Evolutionary conservation across 345 rosid genomes (phyloP).

Genomic region (Dovyalis caffra): DNA sequence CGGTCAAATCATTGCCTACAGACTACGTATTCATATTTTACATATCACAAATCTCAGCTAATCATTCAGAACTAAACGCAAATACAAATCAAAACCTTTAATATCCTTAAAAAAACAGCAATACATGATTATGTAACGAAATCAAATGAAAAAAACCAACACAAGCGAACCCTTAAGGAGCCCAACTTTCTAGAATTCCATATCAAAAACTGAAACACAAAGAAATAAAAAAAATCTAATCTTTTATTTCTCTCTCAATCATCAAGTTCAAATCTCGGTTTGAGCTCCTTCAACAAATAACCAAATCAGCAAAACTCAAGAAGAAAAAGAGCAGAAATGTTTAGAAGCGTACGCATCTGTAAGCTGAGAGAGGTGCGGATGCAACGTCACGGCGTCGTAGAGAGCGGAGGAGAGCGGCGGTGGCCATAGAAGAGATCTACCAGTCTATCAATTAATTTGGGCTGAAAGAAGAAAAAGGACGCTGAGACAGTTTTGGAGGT

Average conservation of each 20-base stretch:
- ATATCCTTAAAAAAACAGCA: not conserved
- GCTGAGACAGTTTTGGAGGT: not conserved
- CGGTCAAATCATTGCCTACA: not conserved
- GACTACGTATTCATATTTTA: not conserved
- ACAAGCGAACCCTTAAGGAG: not conserved
- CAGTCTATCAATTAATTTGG: no score
- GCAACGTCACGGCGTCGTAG: constrained; percentile 67
- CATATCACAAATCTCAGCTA: not conserved
- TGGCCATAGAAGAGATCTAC: constrained; percentile 45
- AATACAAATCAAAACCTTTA: not conserved
- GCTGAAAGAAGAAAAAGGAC: no score
- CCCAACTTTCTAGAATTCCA: not conserved
- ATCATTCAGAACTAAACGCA: not conserved
- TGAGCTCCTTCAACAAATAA: not conserved
- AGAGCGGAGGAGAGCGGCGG: constrained; percentile 62
- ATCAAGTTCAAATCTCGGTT: not conserved
- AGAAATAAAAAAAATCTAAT: no score
- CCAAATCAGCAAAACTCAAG: not conserved
- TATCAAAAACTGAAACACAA: not conserved
- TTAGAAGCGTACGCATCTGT: constrained; percentile 50
- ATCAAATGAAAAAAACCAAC: not conserved
- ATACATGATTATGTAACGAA: not conserved
- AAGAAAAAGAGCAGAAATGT: not conserved
- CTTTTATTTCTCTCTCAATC: not conserved
- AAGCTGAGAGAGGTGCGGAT: constrained; percentile 53